These are phyloP conservation scores for Kodamaea restingae DNA, from an alignment of 805 yeast species.

Conservation along the genomic window DNA sequence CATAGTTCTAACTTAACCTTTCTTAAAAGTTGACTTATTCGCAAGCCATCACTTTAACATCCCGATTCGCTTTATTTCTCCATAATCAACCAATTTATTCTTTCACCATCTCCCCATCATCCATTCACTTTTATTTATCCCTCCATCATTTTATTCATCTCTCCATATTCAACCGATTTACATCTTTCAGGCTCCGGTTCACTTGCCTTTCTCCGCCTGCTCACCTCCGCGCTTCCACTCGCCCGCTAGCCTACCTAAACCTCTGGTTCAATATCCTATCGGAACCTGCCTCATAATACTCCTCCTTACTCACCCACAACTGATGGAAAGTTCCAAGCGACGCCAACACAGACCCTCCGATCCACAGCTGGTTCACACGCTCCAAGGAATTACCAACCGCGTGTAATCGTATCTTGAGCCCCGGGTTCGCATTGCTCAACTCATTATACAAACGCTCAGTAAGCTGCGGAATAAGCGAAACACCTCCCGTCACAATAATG, in stretches of 20 bases:
- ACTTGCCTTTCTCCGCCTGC: too few relatives aligned
- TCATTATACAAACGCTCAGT: constrained; percentile 74
- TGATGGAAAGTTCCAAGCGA: constrained; percentile 94
- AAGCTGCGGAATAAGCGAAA: constrained; percentile 75
- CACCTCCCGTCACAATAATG: constrained; percentile 81
- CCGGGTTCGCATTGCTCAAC: constrained; percentile 67
- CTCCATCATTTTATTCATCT: too few relatives aligned
- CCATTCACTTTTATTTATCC: too few relatives aligned
- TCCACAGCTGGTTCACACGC: constrained; percentile 80
- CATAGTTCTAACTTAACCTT: too few relatives aligned
- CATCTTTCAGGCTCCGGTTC: too few relatives aligned
- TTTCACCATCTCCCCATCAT: too few relatives aligned
- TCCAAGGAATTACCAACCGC: constrained; percentile 77
- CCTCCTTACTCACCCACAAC: constrained; percentile 85
- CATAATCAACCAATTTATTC: too few relatives aligned
- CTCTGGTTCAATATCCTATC: constrained; percentile 76
- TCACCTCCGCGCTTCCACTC: too few relatives aligned
- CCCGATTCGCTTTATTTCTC: too few relatives aligned
- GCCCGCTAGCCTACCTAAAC: constrained; percentile 76
- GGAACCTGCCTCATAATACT: constrained; percentile 83
- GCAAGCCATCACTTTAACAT: too few relatives aligned
- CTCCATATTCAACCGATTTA: too few relatives aligned
- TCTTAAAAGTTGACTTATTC: too few relatives aligned
- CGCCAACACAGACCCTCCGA: constrained; percentile 86
- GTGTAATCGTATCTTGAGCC: constrained; percentile 77